phyloP scores from a whole-genome alignment of 805 yeast genomes.

The Jamesozyma spencerorum region DNA sequence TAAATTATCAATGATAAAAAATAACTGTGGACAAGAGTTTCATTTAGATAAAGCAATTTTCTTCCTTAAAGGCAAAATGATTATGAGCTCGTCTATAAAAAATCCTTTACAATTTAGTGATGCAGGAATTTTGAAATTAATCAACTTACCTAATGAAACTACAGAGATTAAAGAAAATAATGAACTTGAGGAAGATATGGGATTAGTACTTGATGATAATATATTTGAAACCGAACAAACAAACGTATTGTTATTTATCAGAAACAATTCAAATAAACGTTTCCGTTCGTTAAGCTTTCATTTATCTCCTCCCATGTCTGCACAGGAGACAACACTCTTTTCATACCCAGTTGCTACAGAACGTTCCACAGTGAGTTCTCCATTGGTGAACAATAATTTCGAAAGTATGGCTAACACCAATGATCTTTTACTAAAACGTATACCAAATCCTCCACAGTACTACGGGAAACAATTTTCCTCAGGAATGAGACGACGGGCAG shows the following conservation, averaged over 20 bases:
- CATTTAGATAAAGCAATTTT: constrained; percentile 74
- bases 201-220: constrained; percentile 16
- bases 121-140: constrained; percentile 9
- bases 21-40: constrained; percentile 86
- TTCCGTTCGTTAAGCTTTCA: constrained; percentile 1
- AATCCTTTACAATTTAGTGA: constrained; percentile 26
- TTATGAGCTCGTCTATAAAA: constrained; percentile 31
- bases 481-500: no score
- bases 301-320: not conserved
- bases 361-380: not conserved
- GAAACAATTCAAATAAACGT: not conserved
- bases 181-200: not conserved
- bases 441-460: no score
- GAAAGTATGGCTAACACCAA: no score
- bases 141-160: constrained; percentile 4
- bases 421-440: no score
- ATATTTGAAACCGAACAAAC: constrained; percentile 18
- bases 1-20: constrained; percentile 69
- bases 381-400: not conserved
- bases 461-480: no score
- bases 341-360: no score
- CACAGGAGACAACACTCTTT: not conserved
- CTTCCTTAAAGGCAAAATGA: constrained; percentile 51
- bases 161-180: not conserved
- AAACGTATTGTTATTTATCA: constrained; percentile 14